Evolutionary conservation across 1,284 basidiomycete species (phyloP), one percentile per base, ranked within the genome.

Genomic region (Leccinum pachyderme): DNA sequence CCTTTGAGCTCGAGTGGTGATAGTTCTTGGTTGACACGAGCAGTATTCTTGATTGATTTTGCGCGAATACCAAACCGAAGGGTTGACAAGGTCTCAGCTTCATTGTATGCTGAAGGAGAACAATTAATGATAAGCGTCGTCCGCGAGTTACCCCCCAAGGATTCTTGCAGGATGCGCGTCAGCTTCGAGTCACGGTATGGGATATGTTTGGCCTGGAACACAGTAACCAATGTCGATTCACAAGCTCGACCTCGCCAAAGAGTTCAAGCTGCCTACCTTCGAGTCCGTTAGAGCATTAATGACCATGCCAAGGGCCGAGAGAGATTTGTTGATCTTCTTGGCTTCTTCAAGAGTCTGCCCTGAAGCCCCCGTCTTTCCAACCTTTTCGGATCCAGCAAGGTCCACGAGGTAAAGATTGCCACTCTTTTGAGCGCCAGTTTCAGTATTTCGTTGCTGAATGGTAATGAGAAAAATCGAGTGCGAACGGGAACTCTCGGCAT

Each of bases 81-180:
- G 1, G 97, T 99, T 0, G 90, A 92, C n/a, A 99, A 80, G 1
- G 97, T 99, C 75, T 99, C 97, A 2, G 93, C 80, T 68, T 97
- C 94, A 67, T 99, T 99, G 79, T 94, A 99, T 1, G 91, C 87
- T 2, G 93, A 95, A 12, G 97, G 97, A 25, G 97, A 99, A 70
- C 95, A 98, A 71, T 99, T 99, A 77, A 99, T 98, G 69, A 99
- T 98, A 37, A 99, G 83, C 1, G 97, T 99, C 22, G 97, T 99
- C 43, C 97, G 87, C 32, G 96, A 98, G 75, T 99, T 99, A 70
- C 97, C 97, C 69, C 97, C 97, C 6, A 99, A 83, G 29, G 97
- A 99, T 76, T 99, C 98, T 94, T 99, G 97, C 59, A 99, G 79
- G 67, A 99, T 99, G 71, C 97, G 93, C 28, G 97, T 99, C 62